Conservation (phyloP, 1,284 basidiomycete species). For the Ustilago tritici region DNA sequence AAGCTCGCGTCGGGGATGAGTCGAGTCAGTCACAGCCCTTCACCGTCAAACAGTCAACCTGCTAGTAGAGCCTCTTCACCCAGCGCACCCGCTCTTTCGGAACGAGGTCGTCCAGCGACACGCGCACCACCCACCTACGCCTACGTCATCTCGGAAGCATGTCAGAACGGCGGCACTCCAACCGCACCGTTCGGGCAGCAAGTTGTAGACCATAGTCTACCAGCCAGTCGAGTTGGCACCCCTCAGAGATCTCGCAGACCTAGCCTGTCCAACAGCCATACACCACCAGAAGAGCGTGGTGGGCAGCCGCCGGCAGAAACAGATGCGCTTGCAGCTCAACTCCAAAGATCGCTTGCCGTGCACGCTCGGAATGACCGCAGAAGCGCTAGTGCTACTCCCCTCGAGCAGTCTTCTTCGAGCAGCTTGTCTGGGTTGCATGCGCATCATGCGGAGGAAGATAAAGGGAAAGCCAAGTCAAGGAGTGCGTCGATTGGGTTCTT, state of each 20-base stretch:
- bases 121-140: slow-evolving; percentile 43
- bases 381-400: slow-evolving; percentile 38
- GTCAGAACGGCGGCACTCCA: slow-evolving; percentile 17
- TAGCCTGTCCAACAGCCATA: slow-evolving; percentile 26
- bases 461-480: slow-evolving; percentile 38
- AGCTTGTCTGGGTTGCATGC: slow-evolving; percentile 7
- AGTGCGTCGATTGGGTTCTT: slow-evolving; percentile 54
- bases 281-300: slow-evolving; percentile 21
- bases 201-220: slow-evolving; percentile 33
- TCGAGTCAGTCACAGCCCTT: slow-evolving; percentile 53
- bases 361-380: slow-evolving; percentile 30
- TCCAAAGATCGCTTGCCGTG: slow-evolving; percentile 35
- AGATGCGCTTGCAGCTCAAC: slow-evolving; percentile 38
- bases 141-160: slow-evolving; percentile 38
- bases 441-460: slow-evolving; percentile 25
- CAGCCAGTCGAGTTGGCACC: slow-evolving; percentile 33
- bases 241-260: slow-evolving; percentile 43
- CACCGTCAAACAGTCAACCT: slow-evolving; percentile 38
- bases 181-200: slow-evolving; percentile 28
- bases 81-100: slow-evolving; percentile 22
- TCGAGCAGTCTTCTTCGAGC: slow-evolving; percentile 8
- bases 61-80: slow-evolving; percentile 46
- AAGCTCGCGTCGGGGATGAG: slow-evolving; percentile 46
- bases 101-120: slow-evolving; percentile 42
- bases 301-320: slow-evolving; percentile 5